Evolutionary conservation across 495 filamentous ascomycete genomes (phyloP).

Genomic region (Trichoderma virens): DNA sequence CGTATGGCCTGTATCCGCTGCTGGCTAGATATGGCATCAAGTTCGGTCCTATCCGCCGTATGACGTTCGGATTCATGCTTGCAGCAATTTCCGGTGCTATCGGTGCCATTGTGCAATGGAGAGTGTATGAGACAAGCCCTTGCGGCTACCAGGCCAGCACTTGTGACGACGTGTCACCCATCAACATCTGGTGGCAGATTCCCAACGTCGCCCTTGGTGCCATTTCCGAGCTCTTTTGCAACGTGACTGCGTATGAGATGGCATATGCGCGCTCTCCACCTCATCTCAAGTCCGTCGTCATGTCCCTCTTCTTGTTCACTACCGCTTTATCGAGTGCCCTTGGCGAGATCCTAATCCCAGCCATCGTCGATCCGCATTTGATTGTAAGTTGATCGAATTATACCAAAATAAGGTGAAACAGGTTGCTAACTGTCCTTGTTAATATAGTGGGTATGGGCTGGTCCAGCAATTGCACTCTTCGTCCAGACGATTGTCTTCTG

Average conservation of each 20-base stretch:
- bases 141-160: slow-evolving; percentile 49
- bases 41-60: slow-evolving; percentile 67
- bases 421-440: neutral
- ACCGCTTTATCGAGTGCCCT: slow-evolving; percentile 20
- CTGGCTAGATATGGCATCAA: slow-evolving; percentile 56
- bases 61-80: slow-evolving; percentile 58
- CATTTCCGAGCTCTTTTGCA: slow-evolving; percentile 63
- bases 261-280: slow-evolving; percentile 27
- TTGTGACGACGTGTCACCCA: slow-evolving; percentile 22
- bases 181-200: slow-evolving; percentile 45
- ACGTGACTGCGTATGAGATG: slow-evolving; percentile 53
- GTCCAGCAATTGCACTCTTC: slow-evolving; percentile 39
- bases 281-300: slow-evolving; percentile 27
- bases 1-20: slow-evolving; percentile 58
- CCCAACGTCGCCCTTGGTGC: slow-evolving; percentile 58
- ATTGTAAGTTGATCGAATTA: slow-evolving; percentile 12
- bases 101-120: slow-evolving; percentile 57
- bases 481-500: slow-evolving; percentile 43
- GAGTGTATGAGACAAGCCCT: slow-evolving; percentile 57
- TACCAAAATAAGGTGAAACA: neutral
- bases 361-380: slow-evolving; percentile 45
- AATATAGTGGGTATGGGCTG: slow-evolving; percentile 42
- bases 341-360: slow-evolving; percentile 39
- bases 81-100: slow-evolving; percentile 55
- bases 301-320: slow-evolving; percentile 21